These are phyloP conservation scores for Pleurotus tuber-regium DNA, from an alignment of 768 basidiomycete species.

Conservation along the genomic window DNA sequence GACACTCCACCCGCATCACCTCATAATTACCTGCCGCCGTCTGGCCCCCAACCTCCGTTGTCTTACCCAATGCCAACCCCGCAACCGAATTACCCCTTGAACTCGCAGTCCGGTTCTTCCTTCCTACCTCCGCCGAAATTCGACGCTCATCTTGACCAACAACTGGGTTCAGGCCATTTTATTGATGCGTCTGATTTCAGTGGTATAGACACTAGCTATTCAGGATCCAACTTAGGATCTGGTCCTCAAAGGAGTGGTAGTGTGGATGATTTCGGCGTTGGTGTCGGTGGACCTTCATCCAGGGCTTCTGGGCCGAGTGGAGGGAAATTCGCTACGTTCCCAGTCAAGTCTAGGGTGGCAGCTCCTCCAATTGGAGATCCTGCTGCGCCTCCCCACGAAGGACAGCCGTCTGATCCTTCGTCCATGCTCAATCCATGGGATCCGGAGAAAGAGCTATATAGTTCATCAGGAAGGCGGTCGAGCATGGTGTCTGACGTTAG, in stretches of 20 bases:
- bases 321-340: conserved; percentile 68
- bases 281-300: conserved; percentile 18
- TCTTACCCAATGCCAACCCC: conserved; percentile 6
- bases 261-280: conserved; percentile 45
- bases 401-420: not conserved
- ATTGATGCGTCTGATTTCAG: conserved; percentile 8
- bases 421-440: conserved; percentile 16
- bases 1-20: not conserved
- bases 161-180: conserved; percentile 10
- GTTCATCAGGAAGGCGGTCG: conserved; percentile 21
- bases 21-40: not conserved
- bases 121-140: not conserved
- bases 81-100: conserved; percentile 2
- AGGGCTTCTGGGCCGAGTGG: conserved; percentile 27
- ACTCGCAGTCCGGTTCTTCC: not conserved
- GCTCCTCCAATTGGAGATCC: too few relatives aligned
- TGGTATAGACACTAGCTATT: not conserved
- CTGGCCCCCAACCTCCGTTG: not conserved
- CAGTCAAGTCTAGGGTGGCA: conserved; percentile 38
- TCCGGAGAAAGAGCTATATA: conserved; percentile 16
- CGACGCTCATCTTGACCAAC: conserved; percentile 1
- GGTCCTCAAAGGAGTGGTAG: conserved; percentile 13
- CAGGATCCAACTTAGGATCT: not conserved
- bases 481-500: conserved; percentile 22
- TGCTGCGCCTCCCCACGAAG: conserved; percentile 15